A percentile compares a stretch with the other conserved stretches of the same genome.
Evolutionary conservation across 371 early-diverging fungal genomes (phyloP).

Genomic region (Capniomyces stellatus): DNA sequence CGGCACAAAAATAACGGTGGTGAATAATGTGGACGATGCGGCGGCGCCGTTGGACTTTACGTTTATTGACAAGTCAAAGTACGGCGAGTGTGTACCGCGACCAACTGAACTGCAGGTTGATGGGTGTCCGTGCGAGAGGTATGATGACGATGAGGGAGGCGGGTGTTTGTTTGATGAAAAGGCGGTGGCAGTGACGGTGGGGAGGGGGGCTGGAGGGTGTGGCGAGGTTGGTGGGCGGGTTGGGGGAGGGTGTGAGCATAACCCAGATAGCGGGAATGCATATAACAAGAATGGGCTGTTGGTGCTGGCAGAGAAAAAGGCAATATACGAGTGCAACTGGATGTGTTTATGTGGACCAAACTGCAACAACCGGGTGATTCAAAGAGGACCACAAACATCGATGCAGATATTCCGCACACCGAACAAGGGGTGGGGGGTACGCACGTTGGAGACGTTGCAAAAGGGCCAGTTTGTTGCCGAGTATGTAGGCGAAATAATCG

Average conservation of each 20-base stretch:
- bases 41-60: slow-evolving; percentile 29
- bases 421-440: slow-evolving; percentile 82
- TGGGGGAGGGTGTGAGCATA: slow-evolving; percentile 4
- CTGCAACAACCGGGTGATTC: slow-evolving; percentile 49
- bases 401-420: slow-evolving; percentile 72
- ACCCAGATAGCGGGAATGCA: not conserved
- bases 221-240: not conserved
- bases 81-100: slow-evolving; percentile 21
- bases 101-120: slow-evolving; percentile 9
- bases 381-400: slow-evolving; percentile 31
- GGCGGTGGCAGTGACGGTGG: not conserved
- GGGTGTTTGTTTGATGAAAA: slow-evolving; percentile 2
- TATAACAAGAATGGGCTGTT: slow-evolving; percentile 27
- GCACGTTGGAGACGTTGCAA: slow-evolving; percentile 39
- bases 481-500: slow-evolving; percentile 89
- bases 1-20: slow-evolving; percentile 24
- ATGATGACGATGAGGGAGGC: slow-evolving; percentile 7
- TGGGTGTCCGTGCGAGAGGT: not conserved
- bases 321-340: slow-evolving; percentile 49
- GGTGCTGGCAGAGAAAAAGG: slow-evolving; percentile 9
- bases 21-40: slow-evolving; percentile 32
- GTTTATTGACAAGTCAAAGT: slow-evolving; percentile 26
- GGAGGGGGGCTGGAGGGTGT: not conserved
- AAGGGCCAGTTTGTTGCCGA: slow-evolving; percentile 71
- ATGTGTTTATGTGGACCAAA: slow-evolving; percentile 35